Evolutionary conservation across 2,329 filamentous ascomycete species (phyloP), one percentile per base, ranked within the genome.

Genomic region (Juglanconis sp.): DNA sequence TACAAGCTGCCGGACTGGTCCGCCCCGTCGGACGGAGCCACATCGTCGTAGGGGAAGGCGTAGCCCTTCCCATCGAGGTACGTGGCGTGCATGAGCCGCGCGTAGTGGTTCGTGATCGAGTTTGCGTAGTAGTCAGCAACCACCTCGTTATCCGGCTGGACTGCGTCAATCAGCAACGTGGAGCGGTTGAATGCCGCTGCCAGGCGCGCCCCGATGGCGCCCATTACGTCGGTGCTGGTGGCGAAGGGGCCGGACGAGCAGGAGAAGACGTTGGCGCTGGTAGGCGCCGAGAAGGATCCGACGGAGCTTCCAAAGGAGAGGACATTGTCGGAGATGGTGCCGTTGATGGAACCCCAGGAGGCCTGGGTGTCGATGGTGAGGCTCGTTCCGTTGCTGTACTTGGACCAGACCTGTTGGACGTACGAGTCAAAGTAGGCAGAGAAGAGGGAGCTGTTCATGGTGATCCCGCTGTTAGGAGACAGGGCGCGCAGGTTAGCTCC

Each of bases 141-240:
- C 0, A 68, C 63, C 69, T 84, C 82, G 54, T 77, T 76, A 57
- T 82, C 77, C 13, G 83, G 86, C 73, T 83, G 85, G 65, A 68
- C 67, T n/a, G 71, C 56, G 66, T 82, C 75, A 24, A 73, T 69
- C 53, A 90, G 73, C 62, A 95, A 73, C 10, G 88, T 93, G 38
- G 83, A 87, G 30, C 91, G 82, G 73, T 93, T 92, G 68, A 94
- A 84, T 1, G 88, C 89, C 1, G 91, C 90, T 0, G 88, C 83
- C 13, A 95, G 75, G n/a, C 91, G 81, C 0, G 91, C 89, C 8
- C 87, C 87, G 59, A 93, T 82, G 46, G 87, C 86, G 62, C 84
- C 82, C 69, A 81, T 78, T 68, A 79, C 73, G 53, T 74, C 75
- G 2, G 73, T 68, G 57, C 78, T 76, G 42, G 72, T 73, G 5